A percentile compares a stretch with the other conserved stretches of the same genome.
These are phyloP conservation scores for Trypanosoma cruzi DNA, from an alignment of 208 protist species.

Conservation along the genomic window DNA sequence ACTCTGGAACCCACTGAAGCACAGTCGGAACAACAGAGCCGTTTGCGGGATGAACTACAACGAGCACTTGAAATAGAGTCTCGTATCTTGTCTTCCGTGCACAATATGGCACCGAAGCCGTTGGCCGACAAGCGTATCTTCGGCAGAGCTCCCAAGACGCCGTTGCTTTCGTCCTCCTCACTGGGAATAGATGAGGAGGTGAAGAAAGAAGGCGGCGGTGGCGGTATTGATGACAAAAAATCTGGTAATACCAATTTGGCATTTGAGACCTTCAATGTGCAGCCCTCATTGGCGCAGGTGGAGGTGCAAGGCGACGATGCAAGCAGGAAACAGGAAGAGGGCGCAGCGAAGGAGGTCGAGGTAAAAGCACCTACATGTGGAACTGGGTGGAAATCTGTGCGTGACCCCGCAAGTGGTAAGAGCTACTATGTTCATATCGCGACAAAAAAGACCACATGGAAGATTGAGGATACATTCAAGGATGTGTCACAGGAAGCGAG, in stretches of 20 bases:
- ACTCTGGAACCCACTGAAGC: background rate
- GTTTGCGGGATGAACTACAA: slow-evolving; percentile 15
- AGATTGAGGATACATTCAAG: slow-evolving; percentile 18
- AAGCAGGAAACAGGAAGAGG: background rate
- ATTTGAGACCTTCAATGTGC: background rate
- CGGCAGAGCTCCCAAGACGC: slow-evolving; percentile 6
- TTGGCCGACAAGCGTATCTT: slow-evolving; percentile 14
- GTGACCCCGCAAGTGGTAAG: slow-evolving; percentile 34
- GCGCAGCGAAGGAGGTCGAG: background rate
- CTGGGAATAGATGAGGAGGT: background rate
- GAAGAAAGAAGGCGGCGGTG: background rate
- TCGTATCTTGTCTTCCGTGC: slow-evolving; percentile 17
- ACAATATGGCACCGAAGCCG: slow-evolving; percentile 6
- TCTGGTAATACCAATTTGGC: background rate
- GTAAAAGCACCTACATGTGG: slow-evolving; percentile 1
- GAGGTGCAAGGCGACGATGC: background rate
- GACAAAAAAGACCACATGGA: slow-evolving; percentile 40
- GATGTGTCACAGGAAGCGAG: slow-evolving; percentile 1
- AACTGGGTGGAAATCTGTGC: slow-evolving; percentile 37
- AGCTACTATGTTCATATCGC: slow-evolving; percentile 33
- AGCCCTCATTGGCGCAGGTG: background rate
- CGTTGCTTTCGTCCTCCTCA: background rate
- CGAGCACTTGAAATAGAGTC: slow-evolving; percentile 15
- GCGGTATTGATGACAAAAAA: background rate
- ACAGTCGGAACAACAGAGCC: background rate